Base-by-base conservation (phyloP, 1,139 yeast genomes). In the Candida gigantensis region DNA sequence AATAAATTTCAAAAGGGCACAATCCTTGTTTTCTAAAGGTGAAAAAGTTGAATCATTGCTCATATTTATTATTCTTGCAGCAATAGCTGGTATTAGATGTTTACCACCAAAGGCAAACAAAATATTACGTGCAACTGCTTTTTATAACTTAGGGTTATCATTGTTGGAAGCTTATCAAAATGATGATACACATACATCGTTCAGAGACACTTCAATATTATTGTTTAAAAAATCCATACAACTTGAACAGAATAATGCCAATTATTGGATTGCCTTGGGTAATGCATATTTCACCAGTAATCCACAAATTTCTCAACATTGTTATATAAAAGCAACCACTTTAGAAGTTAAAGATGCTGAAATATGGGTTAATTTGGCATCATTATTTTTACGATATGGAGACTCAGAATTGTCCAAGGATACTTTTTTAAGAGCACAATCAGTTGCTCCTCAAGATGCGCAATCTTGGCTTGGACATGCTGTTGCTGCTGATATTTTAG, bases 381-480 rank as follows among this genome's bases (percentile, higher is more conserved):
- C 85, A 5, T 65, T 92, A 27, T 90, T 86, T 47, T 64, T 90
- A 43, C 69, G 77, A 32, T 72, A 74, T 43, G 83, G 82, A 4
- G 97, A 90, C 53, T 51, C 71, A 5, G 81, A 77, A 35, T 72
- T 92, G 30, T 94, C 97, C 0, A 73, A 74, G 35, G 82, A 84
- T 43, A 81, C 95, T 0, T 80, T 85, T 45, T 65, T 73, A 32
- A 75, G 87, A 46, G 84, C 95, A 0, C 94, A 87, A 48, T 80
- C 95, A 12, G 68, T 86, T 8, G 84, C 92, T 2, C 97, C 98
- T 1, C 84, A 81, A 36, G 75, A 72, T 39, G 71, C 86, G 0
- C 68, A 70, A n/a, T 77, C 96, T 0, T 92, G 98, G 97, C 58
- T 86, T 26, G 96, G 96, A 1, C 79, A 83, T 52, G 97, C 96